These are phyloP conservation scores for Xylaria hypoxylon DNA, from an alignment of 2,329 filamentous ascomycete species.

Conservation along the genomic window DNA sequence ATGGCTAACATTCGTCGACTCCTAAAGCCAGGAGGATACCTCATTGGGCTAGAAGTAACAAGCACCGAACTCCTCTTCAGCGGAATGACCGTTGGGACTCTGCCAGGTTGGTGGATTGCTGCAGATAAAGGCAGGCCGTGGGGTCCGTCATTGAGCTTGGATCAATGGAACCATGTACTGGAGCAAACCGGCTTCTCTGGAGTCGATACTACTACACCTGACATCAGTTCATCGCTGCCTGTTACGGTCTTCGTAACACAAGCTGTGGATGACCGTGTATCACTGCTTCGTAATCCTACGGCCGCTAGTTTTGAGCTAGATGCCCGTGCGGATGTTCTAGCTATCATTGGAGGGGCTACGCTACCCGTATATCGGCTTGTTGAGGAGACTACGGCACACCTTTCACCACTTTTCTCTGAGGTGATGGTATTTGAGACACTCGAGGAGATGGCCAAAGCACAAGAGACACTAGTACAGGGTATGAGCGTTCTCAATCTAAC, in stretches of 20 bases:
- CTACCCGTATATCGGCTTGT: not conserved
- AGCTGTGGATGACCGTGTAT: conserved; percentile 47
- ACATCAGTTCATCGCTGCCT: conserved; percentile 11
- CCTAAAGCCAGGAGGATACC: conserved; percentile 38
- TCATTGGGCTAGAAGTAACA: conserved; percentile 21
- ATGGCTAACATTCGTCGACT: conserved; percentile 39
- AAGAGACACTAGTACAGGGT: not conserved
- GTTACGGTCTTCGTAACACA: conserved; percentile 48
- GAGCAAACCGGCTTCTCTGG: conserved; percentile 31
- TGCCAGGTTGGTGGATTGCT: no score
- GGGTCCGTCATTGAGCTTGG: conserved; percentile 34
- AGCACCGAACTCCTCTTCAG: not conserved
- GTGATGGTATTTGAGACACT: conserved; percentile 9
- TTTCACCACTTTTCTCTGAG: not conserved
- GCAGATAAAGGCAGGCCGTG: no score
- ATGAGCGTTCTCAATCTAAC: conserved; percentile 40
- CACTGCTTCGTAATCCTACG: conserved; percentile 20
- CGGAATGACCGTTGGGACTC: conserved; percentile 49
- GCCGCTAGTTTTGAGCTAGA: not conserved
- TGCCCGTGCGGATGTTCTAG: conserved; percentile 20
- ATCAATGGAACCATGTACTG: conserved; percentile 46
- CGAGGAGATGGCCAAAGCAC: not conserved
- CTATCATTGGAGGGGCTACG: conserved; percentile 21
- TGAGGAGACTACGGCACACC: not conserved
- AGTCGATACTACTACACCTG: conserved; percentile 25